These are phyloP conservation scores for Hericium alpestre DNA, from an alignment of 768 basidiomycete genomes.

Conservation along the genomic window DNA sequence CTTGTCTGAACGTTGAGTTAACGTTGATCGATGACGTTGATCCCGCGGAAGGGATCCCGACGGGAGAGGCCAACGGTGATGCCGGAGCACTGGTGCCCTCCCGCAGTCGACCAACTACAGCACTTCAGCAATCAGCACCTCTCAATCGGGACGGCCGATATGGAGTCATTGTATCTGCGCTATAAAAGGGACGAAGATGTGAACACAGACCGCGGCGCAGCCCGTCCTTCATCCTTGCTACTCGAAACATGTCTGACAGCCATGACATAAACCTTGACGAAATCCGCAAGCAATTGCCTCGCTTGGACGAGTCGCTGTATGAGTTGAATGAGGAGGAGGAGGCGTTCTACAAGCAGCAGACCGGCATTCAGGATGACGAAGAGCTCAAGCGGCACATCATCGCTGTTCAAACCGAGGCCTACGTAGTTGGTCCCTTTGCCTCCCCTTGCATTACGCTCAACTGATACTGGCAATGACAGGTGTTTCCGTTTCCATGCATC, in stretches of 20 bases:
- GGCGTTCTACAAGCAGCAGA: conserved; percentile 15
- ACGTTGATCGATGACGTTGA: no score
- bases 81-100: no score
- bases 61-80: no score
- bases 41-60: no score
- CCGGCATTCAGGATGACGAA: conserved; percentile 16
- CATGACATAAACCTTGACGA: background rate
- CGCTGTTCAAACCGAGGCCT: conserved; percentile 15
- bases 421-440: conserved; percentile 4
- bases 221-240: background rate
- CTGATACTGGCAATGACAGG: conserved; percentile 6
- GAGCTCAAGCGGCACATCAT: conserved; percentile 18
- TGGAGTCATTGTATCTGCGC: no score
- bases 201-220: no score
- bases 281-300: background rate
- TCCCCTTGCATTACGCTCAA: background rate
- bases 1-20: no score
- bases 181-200: no score
- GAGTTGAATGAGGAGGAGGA: conserved; percentile 6
- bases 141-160: no score
- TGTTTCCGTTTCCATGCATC: conserved; percentile 24
- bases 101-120: no score
- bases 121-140: no score
- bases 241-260: background rate
- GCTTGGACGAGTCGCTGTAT: background rate